A percentile compares a stretch with the other conserved stretches of the same genome.
phyloP scores from a whole-genome alignment of 169 alveolate genomes.

The Perkinsus marinus region DNA sequence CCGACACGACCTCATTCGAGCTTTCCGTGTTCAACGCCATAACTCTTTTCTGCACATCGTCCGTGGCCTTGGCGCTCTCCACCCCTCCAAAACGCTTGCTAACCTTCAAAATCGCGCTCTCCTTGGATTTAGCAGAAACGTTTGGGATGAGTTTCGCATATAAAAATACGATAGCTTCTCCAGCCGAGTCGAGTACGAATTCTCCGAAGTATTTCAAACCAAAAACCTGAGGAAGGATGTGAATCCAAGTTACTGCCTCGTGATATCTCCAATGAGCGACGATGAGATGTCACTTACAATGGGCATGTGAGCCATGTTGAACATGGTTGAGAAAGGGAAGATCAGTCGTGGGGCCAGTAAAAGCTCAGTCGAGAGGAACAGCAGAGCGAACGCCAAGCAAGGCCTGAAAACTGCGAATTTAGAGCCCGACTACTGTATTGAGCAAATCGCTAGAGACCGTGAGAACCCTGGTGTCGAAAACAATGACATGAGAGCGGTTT shows the following conservation, averaged over 20 bases:
- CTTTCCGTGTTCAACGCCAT: neutral
- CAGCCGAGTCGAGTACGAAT: neutral
- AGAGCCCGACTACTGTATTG: neutral
- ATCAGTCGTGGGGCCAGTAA: neutral
- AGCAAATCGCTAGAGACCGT: no score
- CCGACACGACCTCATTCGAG: neutral
- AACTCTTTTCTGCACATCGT: neutral
- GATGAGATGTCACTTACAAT: neutral
- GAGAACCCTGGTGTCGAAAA: no score
- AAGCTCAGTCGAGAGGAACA: neutral
- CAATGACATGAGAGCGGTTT: no score
- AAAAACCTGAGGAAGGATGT: neutral
- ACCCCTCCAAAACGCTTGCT: neutral
- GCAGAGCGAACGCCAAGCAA: neutral
- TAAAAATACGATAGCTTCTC: neutral
- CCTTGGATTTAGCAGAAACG: neutral
- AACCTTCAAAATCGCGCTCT: neutral
- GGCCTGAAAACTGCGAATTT: neutral
- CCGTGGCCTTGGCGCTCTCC: neutral
- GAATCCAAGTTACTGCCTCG: neutral
- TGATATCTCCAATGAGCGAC: neutral
- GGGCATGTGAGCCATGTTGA: neutral
- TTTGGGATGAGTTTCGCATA: neutral
- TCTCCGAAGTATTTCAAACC: neutral
- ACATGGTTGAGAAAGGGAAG: neutral